These are phyloP conservation scores for Besnoitia besnoiti DNA, from an alignment of 169 alveolate species.

Conservation along the genomic window DNA sequence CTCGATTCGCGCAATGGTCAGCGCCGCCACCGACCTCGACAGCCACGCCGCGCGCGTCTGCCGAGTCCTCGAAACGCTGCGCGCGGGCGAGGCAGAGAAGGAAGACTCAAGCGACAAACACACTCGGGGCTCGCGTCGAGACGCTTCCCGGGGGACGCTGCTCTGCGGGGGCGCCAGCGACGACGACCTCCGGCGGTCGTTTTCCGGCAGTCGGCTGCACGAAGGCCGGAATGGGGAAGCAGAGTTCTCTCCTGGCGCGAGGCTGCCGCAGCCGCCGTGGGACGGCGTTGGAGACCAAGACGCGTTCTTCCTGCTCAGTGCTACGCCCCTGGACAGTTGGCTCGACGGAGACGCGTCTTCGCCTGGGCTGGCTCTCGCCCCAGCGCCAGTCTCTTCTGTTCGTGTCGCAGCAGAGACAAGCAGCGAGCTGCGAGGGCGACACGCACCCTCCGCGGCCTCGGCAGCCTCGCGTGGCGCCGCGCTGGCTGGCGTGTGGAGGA, in stretches of 20 bases:
- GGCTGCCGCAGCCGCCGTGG: too few relatives aligned
- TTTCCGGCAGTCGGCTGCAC: too few relatives aligned
- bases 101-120: too few relatives aligned
- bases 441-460: neutral
- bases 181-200: neutral
- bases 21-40: conserved; percentile 1
- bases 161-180: neutral
- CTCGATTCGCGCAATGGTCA: neutral
- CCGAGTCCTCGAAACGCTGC: neutral
- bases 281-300: too few relatives aligned
- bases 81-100: neutral
- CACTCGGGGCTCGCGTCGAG: too few relatives aligned
- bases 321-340: conserved; percentile 38
- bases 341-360: neutral
- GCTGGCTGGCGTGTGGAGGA: neutral
- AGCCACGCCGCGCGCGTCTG: conserved; percentile 7
- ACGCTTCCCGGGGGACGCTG: too few relatives aligned
- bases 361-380: neutral
- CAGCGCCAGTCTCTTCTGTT: neutral
- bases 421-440: neutral
- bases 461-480: neutral
- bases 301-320: neutral
- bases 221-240: neutral
- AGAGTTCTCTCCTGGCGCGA: neutral
- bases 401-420: neutral